Evolutionary conservation across 1,284 basidiomycete genomes (phyloP).

Genomic region (Golubevia pallescens): DNA sequence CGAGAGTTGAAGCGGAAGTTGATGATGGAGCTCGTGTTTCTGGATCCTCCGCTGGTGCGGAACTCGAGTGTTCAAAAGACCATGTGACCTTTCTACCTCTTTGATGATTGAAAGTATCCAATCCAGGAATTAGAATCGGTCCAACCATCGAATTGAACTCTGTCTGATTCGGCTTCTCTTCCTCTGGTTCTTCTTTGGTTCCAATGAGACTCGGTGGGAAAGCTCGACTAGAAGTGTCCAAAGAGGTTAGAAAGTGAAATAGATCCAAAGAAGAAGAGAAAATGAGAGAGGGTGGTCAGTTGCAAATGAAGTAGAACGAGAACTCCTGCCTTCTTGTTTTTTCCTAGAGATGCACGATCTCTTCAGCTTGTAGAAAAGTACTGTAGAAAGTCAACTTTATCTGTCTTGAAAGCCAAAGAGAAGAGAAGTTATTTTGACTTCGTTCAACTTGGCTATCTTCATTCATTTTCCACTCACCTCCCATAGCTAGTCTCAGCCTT

Average conservation of each 20-base stretch:
- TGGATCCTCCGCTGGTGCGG: not conserved
- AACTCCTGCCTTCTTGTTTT: no score
- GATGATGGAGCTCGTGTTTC: not conserved
- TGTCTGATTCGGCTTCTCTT: constrained; percentile 1
- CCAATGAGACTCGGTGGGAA: constrained; percentile 40
- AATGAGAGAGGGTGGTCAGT: no score
- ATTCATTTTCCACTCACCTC: constrained; percentile 9
- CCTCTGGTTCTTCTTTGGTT: no score
- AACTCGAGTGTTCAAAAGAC: constrained; percentile 10
- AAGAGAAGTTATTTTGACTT: no score
- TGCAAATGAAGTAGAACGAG: no score
- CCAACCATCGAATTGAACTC: constrained; percentile 1
- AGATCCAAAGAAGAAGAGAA: constrained; percentile 1
- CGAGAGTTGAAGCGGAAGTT: not conserved
- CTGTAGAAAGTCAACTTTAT: no score
- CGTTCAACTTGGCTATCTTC: no score
- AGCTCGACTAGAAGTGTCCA: constrained; percentile 44
- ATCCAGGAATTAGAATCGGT: constrained; percentile 49
- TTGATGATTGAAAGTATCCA: constrained; percentile 52
- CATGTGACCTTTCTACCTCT: constrained; percentile 44
- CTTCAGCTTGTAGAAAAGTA: no score
- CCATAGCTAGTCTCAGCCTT: constrained; percentile 38
- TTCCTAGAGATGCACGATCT: no score
- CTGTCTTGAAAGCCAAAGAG: no score
- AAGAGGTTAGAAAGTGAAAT: no score